phyloP scores from a whole-genome alignment of 352 stramenopile genomes.

The Globisporangium radiosum region DNA sequence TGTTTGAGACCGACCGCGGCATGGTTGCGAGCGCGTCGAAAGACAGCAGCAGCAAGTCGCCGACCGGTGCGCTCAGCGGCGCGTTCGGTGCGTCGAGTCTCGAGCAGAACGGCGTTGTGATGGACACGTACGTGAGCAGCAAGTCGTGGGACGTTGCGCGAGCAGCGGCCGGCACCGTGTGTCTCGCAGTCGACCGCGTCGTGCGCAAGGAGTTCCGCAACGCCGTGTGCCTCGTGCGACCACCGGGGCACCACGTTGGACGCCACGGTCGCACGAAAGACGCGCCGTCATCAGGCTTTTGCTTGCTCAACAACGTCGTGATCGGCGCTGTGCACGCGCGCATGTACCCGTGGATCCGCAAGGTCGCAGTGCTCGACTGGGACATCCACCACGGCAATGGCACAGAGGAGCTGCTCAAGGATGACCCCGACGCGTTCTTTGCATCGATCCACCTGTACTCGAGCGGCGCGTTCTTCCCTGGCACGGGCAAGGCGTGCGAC shows the following conservation, averaged over 20 bases:
- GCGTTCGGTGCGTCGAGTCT: constrained; percentile 67
- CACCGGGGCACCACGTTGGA: constrained; percentile 91
- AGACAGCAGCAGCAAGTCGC: constrained; percentile 26
- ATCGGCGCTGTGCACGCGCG: constrained; percentile 97
- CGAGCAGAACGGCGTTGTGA: constrained; percentile 52
- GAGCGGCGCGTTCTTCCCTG: constrained; percentile 68
- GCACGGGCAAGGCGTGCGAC: constrained; percentile 57
- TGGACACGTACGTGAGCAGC: constrained; percentile 84
- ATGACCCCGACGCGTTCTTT: constrained; percentile 80
- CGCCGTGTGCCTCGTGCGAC: constrained; percentile 84
- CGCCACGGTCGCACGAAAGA: constrained; percentile 64
- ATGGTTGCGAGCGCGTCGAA: constrained; percentile 40
- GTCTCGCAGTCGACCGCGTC: constrained; percentile 74
- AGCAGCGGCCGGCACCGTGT: constrained; percentile 72
- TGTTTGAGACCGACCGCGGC: constrained; percentile 76
- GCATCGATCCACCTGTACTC: constrained; percentile 80
- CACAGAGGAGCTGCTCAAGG: constrained; percentile 89
- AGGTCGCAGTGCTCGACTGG: constrained; percentile 97
- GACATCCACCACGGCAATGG: constrained; percentile 99
- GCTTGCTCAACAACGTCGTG: constrained; percentile 98
- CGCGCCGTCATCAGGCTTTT: constrained; percentile 91
- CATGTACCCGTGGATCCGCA: constrained; percentile 85
- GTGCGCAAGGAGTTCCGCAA: constrained; percentile 75
- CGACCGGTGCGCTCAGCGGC: constrained; percentile 36
- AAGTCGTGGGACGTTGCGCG: constrained; percentile 82